phyloP scores from a whole-genome alignment of 768 basidiomycete species.

The Naematelia aurantialba region DNA sequence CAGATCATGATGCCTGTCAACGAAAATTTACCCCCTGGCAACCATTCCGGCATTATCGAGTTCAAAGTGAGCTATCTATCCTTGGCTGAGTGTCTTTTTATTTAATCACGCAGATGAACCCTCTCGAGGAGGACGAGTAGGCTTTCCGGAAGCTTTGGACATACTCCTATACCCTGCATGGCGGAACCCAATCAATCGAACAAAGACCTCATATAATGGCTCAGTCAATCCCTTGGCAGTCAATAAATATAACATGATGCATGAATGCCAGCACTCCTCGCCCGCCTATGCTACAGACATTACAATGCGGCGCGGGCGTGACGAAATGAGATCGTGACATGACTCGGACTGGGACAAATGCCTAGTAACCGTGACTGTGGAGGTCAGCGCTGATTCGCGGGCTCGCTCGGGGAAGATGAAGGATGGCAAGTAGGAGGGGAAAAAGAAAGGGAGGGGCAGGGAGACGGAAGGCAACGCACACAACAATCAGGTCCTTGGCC shows the following conservation, averaged over 20 bases:
- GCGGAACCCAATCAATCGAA: too few relatives aligned
- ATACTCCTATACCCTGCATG: too few relatives aligned
- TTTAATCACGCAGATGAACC: conserved; percentile 30
- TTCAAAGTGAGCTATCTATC: conserved; percentile 64
- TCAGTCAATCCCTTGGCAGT: too few relatives aligned
- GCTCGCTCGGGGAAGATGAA: too few relatives aligned
- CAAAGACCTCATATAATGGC: too few relatives aligned
- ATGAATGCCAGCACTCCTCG: not conserved
- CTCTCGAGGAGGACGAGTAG: conserved; percentile 34
- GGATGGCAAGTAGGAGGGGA: too few relatives aligned
- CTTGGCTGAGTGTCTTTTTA: not conserved
- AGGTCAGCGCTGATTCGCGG: conserved; percentile 7
- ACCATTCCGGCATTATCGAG: conserved; percentile 70
- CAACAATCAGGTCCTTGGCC: conserved; percentile 50
- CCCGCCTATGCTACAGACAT: not conserved
- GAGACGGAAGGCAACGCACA: conserved; percentile 38
- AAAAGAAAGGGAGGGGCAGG: too few relatives aligned
- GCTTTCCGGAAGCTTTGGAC: not conserved
- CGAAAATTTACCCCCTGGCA: conserved; percentile 48
- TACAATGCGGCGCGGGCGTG: not conserved
- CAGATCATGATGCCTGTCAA: conserved; percentile 78
- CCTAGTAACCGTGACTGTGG: conserved; percentile 44
- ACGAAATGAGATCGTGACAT: not conserved
- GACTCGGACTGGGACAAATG: not conserved
- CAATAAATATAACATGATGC: not conserved